Conservation (phyloP, 305 asterid genomes). For the Fraxinus ornus region DNA sequence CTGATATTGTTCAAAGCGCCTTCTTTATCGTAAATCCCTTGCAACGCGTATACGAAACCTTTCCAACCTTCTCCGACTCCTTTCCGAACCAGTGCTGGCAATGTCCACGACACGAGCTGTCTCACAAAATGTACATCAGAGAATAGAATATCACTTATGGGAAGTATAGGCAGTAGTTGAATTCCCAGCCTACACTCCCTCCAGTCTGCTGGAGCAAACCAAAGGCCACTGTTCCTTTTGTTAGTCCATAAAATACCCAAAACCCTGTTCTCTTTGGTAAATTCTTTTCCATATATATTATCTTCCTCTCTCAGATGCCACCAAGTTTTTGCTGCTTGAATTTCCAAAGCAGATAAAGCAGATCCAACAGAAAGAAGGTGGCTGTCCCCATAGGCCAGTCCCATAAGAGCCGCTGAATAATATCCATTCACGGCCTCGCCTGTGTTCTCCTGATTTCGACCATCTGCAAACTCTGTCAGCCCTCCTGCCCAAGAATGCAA, state of each 20-base stretch:
- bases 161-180: conserved; percentile 66
- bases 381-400: conserved; percentile 78
- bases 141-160: conserved; percentile 64
- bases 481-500: conserved; percentile 94
- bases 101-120: conserved; percentile 64
- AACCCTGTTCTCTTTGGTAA: conserved; percentile 58
- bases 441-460: conserved; percentile 83
- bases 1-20: conserved; percentile 47
- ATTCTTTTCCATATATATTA: conserved; percentile 52
- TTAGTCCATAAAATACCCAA: conserved; percentile 79
- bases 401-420: conserved; percentile 82
- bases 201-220: conserved; percentile 85
- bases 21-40: conserved; percentile 59
- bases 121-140: conserved; percentile 51
- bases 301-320: conserved; percentile 66
- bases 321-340: conserved; percentile 75
- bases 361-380: conserved; percentile 74
- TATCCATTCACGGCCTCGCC: conserved; percentile 86
- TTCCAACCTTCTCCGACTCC: conserved; percentile 92
- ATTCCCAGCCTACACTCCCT: conserved; percentile 74
- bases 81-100: conserved; percentile 61
- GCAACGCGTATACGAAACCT: conserved; percentile 71
- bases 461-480: conserved; percentile 76
- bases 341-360: conserved; percentile 60
- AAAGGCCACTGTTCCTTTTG: conserved; percentile 75